phyloP scores from a whole-genome alignment of 2,329 filamentous ascomycete species.

The Colletotrichum sp. region DNA sequence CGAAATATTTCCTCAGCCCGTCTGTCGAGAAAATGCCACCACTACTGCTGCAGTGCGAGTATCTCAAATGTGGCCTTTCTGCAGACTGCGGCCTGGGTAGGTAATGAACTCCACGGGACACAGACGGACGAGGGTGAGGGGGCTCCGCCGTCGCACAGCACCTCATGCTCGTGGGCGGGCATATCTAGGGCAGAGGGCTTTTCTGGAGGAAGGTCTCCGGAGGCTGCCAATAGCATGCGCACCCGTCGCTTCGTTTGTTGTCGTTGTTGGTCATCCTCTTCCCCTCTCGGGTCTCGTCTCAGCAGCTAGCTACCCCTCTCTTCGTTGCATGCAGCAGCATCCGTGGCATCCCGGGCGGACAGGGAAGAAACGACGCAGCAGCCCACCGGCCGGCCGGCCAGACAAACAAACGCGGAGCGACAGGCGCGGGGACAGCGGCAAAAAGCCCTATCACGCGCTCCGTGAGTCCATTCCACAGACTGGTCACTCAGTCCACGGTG shows the following conservation, averaged over 20 bases:
- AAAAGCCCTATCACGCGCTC: background rate
- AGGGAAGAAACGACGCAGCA: background rate
- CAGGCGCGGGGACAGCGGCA: background rate
- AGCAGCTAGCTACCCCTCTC: background rate
- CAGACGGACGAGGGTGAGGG: background rate
- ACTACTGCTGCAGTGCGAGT: background rate
- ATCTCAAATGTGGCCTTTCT: background rate
- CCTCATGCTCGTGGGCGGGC: background rate
- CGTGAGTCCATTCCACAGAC: background rate
- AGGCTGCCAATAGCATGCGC: background rate
- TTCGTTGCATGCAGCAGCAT: background rate
- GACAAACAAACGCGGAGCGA: background rate
- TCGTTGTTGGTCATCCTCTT: background rate
- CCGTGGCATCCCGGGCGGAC: background rate
- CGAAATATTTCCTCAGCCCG: background rate
- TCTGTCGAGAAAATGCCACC: background rate
- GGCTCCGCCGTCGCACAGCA: background rate
- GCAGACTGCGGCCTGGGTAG: background rate
- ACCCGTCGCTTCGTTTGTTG: background rate
- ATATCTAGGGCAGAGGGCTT: background rate
- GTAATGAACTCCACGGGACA: background rate
- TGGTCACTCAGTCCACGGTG: too few species aligned
- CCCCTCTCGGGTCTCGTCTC: background rate
- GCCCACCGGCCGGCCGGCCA: background rate
- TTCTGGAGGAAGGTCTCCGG: background rate